phyloP scores from a whole-genome alignment of 192 early-diverging fungal species.

The Gigaspora rosea region DNA sequence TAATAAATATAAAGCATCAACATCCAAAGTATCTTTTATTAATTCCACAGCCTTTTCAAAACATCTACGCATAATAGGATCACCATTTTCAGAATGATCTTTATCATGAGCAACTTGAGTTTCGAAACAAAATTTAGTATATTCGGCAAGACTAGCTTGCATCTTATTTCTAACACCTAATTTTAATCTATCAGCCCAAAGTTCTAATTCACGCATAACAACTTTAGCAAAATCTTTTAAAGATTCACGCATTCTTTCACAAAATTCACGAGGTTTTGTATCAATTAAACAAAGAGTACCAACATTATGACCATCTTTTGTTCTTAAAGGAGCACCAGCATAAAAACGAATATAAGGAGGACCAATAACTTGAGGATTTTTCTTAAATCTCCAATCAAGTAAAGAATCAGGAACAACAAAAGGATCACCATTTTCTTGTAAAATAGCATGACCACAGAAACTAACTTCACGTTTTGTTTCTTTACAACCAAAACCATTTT shows the following conservation, averaged over 20 bases:
- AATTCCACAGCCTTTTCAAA: conserved; percentile 19
- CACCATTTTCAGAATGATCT: not conserved
- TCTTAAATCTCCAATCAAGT: conserved; percentile 52
- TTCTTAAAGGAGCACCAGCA: conserved; percentile 45
- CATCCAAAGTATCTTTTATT: conserved; percentile 18
- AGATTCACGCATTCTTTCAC: conserved; percentile 32
- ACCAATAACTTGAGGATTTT: conserved; percentile 44
- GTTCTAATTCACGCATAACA: conserved; percentile 50
- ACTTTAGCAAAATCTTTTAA: conserved; percentile 47
- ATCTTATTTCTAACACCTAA: conserved; percentile 48
- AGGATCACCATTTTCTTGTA: conserved; percentile 38
- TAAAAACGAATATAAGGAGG: conserved; percentile 50
- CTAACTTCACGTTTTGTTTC: conserved; percentile 28
- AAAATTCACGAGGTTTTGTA: conserved; percentile 42
- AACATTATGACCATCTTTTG: conserved; percentile 43
- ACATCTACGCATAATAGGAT: conserved; percentile 17
- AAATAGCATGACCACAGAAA: conserved; percentile 41
- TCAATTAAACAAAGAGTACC: conserved; percentile 54
- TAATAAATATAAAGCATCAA: conserved; percentile 17
- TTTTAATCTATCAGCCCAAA: conserved; percentile 47
- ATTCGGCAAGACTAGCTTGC: conserved; percentile 44
- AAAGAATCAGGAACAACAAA: conserved; percentile 39
- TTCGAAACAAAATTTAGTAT: conserved; percentile 31
- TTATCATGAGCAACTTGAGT: not conserved
- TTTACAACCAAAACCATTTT: conserved; percentile 13